These are phyloP conservation scores for Aquilaria yunnanensis DNA, from an alignment of 345 rosid species.

Conservation along the genomic window DNA sequence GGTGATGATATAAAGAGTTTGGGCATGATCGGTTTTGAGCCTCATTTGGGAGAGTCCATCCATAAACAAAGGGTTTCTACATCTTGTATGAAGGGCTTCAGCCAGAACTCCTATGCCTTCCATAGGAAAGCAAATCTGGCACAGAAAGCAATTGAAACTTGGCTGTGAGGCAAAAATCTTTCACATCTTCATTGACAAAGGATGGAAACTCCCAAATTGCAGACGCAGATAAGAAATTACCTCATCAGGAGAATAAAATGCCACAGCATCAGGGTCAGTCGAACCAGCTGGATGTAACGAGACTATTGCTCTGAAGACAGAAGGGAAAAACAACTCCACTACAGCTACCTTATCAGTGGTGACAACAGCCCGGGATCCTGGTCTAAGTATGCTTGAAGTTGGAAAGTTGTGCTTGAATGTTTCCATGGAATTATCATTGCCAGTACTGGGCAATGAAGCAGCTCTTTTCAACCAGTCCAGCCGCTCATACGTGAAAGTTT, in stretches of 20 bases:
- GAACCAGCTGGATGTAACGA: constrained; percentile 96
- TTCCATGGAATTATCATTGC: constrained; percentile 57
- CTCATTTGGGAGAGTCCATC: no score
- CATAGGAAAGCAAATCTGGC: no score
- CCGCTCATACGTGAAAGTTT: constrained; percentile 63
- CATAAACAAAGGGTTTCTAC: no score
- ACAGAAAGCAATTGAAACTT: no score
- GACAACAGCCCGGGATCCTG: constrained; percentile 34
- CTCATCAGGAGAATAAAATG: constrained; percentile 98
- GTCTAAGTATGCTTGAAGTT: constrained; percentile 50
- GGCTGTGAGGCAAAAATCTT: background rate
- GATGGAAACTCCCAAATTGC: background rate
- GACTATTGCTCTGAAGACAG: constrained; percentile 71
- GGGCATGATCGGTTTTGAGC: no score
- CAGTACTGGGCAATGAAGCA: constrained; percentile 47
- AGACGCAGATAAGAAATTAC: constrained; percentile 25
- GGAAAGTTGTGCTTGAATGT: constrained; percentile 44
- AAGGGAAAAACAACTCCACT: constrained; percentile 65
- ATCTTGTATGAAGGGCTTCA: no score
- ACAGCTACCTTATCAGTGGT: constrained; percentile 56
- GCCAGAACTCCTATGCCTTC: no score
- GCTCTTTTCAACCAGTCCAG: constrained; percentile 88
- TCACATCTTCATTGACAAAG: background rate
- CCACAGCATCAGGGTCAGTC: constrained; percentile 80
- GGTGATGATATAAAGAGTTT: no score